phyloP scores from a whole-genome alignment of 2,329 filamentous ascomycete species.

The Diaporthe vaccinii region DNA sequence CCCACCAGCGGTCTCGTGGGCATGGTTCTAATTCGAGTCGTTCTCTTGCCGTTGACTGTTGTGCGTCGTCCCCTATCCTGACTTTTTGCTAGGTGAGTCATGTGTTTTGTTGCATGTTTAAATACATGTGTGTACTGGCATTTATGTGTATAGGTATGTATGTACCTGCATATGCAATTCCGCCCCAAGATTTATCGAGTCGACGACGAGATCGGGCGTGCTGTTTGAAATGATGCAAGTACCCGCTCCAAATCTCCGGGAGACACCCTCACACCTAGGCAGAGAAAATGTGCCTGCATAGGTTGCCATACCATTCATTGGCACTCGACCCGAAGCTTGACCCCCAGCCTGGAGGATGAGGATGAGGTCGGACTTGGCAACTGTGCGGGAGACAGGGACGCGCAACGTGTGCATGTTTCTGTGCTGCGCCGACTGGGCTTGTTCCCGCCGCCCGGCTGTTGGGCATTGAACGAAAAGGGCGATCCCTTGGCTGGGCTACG shows the following conservation, averaged over 20 bases:
- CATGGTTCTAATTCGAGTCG: constrained; percentile 13
- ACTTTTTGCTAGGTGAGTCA: neutral
- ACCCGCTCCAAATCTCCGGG: neutral
- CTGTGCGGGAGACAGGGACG: neutral
- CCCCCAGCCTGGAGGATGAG: neutral
- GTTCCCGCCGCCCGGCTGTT: neutral
- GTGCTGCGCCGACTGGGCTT: neutral
- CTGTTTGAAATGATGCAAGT: neutral
- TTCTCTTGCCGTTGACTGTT: neutral
- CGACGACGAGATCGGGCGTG: neutral
- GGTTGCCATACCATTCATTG: neutral
- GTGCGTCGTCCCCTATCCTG: neutral
- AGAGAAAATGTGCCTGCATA: neutral
- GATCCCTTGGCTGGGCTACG: constrained; percentile 1
- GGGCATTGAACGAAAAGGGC: neutral
- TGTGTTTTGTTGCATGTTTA: neutral
- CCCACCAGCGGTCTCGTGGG: neutral
- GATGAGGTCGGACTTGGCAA: neutral
- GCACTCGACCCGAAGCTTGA: neutral
- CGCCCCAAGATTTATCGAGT: neutral
- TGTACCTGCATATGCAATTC: neutral
- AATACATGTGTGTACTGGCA: neutral
- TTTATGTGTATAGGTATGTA: neutral
- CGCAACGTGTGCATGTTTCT: neutral
- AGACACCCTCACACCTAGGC: neutral